Base-by-base conservation (phyloP, 1,284 basidiomycete species). In the Apiotrichum domesticum region DNA sequence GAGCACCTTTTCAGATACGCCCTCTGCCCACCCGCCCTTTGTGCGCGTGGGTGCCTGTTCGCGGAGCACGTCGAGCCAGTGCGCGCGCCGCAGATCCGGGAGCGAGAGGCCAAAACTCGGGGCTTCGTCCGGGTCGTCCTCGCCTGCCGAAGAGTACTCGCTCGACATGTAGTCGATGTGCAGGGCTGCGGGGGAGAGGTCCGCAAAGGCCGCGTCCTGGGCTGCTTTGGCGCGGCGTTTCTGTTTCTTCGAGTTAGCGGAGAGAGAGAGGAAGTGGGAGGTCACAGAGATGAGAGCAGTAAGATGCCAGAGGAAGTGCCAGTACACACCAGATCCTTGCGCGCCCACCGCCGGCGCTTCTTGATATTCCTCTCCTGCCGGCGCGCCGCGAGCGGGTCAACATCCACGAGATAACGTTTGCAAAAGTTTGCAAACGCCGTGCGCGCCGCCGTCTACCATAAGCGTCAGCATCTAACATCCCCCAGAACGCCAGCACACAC, bases 1-100 rank as follows among this genome's bases (percentile, higher is more conserved):
- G 65, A 90, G 67, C 0, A 88, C 87, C 39, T 85, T 86, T 55
- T 83, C 82, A 56, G 80, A 78, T 76, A 83, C 63, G 77, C 79
- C 48, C 1, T 66, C 61, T 1, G 64, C 65, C 64, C 64, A 67
- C 0, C 77, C 81, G 75, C 92, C 93, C 48, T 87, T 39, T 42
- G 37, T 29, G 21, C 47, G 35, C 7, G 52, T 56, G 4, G 51
- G 54, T 6, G 50, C 33, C 37, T 52, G 43, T 8, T 52, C 35
- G 2, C 46, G 48, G 29, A 62, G 35, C 29, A 54, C 51, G 6
- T 54, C 49, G 21, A 57, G 51, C 55, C 60, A 58, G 13, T 62
- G 54, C 6, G 39, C 13, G 6, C 54, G 53, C 34, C 59, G 52
- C 11, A 39, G 51, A n/a, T 42, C 50, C 1, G 39, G 13, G 3